Conservation (phyloP, 768 basidiomycete genomes). For the Lactarius hatsudake region DNA sequence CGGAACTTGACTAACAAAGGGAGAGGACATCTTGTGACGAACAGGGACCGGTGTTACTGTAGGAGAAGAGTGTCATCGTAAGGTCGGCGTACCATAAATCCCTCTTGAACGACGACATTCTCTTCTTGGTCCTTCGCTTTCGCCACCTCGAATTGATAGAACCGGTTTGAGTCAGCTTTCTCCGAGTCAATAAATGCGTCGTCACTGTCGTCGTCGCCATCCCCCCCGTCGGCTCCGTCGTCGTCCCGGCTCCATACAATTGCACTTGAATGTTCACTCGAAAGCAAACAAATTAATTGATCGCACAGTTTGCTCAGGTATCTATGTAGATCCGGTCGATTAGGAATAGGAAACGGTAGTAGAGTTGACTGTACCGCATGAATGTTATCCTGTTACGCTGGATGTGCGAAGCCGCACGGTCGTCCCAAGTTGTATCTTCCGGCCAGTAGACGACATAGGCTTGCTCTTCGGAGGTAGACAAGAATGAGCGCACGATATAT, state of each 20-base stretch:
- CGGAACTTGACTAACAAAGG: background rate
- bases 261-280: conserved; percentile 43
- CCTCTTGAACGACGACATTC: conserved; percentile 41
- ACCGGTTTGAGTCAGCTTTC: conserved; percentile 44
- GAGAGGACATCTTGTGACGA: background rate
- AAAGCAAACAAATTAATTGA: conserved; percentile 52
- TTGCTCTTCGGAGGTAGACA: conserved; percentile 28
- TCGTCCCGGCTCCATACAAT: conserved; percentile 46
- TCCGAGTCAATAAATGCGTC: conserved; percentile 36
- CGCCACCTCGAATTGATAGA: conserved; percentile 53
- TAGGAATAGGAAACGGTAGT: background rate
- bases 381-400: conserved; percentile 56
- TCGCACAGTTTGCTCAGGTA: conserved; percentile 37
- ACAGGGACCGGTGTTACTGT: background rate
- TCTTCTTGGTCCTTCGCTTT: conserved; percentile 59
- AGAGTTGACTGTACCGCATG: conserved; percentile 47
- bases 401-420: conserved; percentile 44
- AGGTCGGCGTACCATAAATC: conserved; percentile 43
- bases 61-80: accelerated
- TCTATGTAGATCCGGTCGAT: background rate
- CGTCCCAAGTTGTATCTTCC: conserved; percentile 57
- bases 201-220: conserved; percentile 7
- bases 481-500: conserved; percentile 39
- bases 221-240: background rate
- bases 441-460: conserved; percentile 61